Conservation (phyloP, 345 rosid species). For the Pistacia integerrima region DNA sequence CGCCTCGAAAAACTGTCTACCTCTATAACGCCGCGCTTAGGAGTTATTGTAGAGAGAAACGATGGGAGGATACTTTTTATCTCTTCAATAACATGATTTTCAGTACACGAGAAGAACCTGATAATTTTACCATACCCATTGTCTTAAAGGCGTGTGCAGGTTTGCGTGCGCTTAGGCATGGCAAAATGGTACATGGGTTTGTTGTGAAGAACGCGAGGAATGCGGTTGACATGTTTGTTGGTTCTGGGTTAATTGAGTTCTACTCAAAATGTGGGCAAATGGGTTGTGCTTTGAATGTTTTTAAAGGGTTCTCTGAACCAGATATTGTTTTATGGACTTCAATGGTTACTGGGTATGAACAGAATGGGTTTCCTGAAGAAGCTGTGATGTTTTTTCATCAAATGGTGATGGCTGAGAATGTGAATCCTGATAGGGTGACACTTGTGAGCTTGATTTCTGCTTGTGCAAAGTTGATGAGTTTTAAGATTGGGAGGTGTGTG, state of each 20-base stretch:
- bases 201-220: conserved; percentile 31
- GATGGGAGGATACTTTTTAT: conserved; percentile 31
- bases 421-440: conserved; percentile 43
- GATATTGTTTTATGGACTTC: conserved; percentile 62
- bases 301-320: conserved; percentile 43
- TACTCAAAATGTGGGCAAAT: conserved; percentile 52
- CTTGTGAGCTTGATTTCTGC: conserved; percentile 58
- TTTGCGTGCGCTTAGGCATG: conserved; percentile 37
- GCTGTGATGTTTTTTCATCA: conserved; percentile 44
- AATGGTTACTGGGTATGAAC: conserved; percentile 59
- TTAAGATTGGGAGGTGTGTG: conserved; percentile 48
- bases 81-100: conserved; percentile 37
- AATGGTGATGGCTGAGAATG: conserved; percentile 34
- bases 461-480: conserved; percentile 39
- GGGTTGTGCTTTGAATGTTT: conserved; percentile 40
- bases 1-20: conserved; percentile 40
- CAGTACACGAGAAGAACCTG: conserved; percentile 36
- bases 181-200: conserved; percentile 50
- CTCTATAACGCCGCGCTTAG: conserved; percentile 54
- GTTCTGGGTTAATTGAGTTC: conserved; percentile 51
- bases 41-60: conserved; percentile 38
- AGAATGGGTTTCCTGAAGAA: conserved; percentile 40
- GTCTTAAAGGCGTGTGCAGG: conserved; percentile 53
- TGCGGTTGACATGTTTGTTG: conserved; percentile 44
- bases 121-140: conserved; percentile 44